Evolutionary conservation across 805 yeast genomes (phyloP), one percentile per base, ranked within the genome.

Genomic region (Wickerhamomyces alni): DNA sequence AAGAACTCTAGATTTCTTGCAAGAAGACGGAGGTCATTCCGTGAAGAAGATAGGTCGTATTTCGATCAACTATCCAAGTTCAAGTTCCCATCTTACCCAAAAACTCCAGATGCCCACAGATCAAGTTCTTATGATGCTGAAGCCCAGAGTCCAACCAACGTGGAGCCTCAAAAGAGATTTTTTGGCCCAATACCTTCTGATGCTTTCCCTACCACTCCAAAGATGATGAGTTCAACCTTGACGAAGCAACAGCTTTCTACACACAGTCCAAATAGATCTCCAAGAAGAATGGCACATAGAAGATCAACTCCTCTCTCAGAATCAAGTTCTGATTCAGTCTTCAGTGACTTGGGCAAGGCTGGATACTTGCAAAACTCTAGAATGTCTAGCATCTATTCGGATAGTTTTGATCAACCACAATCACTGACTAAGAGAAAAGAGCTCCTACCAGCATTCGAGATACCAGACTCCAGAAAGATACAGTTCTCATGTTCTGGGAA

Each of bases 41-140:
- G n/a, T 19, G 17, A 34, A 15, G 30, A 29, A 18, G 32, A 32
- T 3, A 29, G 17, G 32, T 18, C 27, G 6, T 28, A 18, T 19
- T 37, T 25, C 36, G 43, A 38, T 11, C 35, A 39, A 33, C 43
- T 48, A 9, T 35, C 48, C 6, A 32, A 31, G 22, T 48, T 32
- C 18, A 38, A 31, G 17, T 48, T 48, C 21, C 52, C 52, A 13
- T 13, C 34, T 9, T 11, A 6, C 17, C 15, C 31, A 12, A 28
- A 16, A 28, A 28, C 5, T 11, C 17, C 18, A 15, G 15, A 9
- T 27, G 7, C 30, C 10, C 15, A 8, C 31, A 28, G 7, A 28
- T 8, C 7, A 28, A 15, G 4, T 15, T 26, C 5, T 26, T 10
- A 26, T 26, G 28, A 26, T 5, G 28, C 5, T 10, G 28, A 26